Conservation (phyloP, 352 stramenopile genomes). For the Pythium pyrilobum region DNA sequence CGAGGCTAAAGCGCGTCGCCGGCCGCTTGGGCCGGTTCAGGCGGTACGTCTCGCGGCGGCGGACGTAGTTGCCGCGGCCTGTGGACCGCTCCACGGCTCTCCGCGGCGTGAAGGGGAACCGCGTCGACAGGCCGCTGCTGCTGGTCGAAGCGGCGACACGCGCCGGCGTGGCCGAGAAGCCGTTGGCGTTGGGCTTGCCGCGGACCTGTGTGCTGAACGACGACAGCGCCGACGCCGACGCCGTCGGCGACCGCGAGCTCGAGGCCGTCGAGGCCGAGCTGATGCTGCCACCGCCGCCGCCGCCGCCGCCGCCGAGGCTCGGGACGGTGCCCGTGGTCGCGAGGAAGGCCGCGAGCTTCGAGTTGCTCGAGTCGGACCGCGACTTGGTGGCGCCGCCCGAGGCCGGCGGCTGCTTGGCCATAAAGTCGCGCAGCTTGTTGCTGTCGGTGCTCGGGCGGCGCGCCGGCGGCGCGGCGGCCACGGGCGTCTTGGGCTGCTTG, state of each 20-base stretch:
- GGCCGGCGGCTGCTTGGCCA: slow-evolving; percentile 58
- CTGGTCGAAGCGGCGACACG: too few relatives aligned
- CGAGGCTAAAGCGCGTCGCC: slow-evolving; percentile 67
- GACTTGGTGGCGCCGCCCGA: slow-evolving; percentile 26
- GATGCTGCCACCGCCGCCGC: too few relatives aligned
- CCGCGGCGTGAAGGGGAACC: slow-evolving; percentile 40
- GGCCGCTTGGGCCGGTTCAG: slow-evolving; percentile 25
- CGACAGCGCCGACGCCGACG: slow-evolving; percentile 12
- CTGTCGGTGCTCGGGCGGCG: slow-evolving; percentile 31
- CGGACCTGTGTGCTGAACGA: slow-evolving; percentile 17
- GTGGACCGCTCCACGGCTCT: slow-evolving; percentile 56
- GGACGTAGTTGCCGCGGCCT: slow-evolving; percentile 60
- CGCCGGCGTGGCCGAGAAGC: slow-evolving; percentile 4
- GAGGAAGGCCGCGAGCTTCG: slow-evolving; percentile 77
- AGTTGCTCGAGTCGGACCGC: slow-evolving; percentile 51
- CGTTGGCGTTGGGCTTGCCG: not conserved
- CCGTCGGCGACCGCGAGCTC: slow-evolving; percentile 12
- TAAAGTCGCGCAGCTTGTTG: slow-evolving; percentile 81
- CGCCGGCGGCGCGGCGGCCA: slow-evolving; percentile 13
- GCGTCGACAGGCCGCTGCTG: slow-evolving; percentile 5
- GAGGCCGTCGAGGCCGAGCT: slow-evolving; percentile 13
- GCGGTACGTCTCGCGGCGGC: slow-evolving; percentile 75
- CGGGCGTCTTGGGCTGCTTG: slow-evolving; percentile 7
- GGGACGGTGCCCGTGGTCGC: slow-evolving; percentile 45
- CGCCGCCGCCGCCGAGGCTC: slow-evolving; percentile 21